phyloP scores from a whole-genome alignment of 805 yeast genomes.

The Priceomyces medius region DNA sequence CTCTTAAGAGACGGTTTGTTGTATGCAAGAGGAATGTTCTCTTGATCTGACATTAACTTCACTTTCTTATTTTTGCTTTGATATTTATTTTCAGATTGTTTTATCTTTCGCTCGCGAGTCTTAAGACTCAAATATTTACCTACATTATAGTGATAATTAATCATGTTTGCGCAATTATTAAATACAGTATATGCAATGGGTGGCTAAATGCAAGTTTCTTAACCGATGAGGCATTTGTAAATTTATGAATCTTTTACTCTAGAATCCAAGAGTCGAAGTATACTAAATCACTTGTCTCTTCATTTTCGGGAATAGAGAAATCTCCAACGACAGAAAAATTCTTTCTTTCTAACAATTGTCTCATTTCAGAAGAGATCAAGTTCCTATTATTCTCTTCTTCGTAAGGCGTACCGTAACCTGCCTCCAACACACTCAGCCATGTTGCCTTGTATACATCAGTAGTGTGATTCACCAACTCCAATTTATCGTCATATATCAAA shows the following conservation, averaged over 20 bases:
- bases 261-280: constrained; percentile 37
- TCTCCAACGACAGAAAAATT: constrained; percentile 32
- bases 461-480: constrained; percentile 58
- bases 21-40: constrained; percentile 15
- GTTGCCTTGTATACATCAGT: constrained; percentile 75
- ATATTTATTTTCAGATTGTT: background rate
- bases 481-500: constrained; percentile 77
- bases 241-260: no score
- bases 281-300: constrained; percentile 26
- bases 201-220: background rate
- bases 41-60: background rate
- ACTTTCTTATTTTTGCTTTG: background rate
- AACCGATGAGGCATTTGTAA: no score
- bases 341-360: constrained; percentile 11
- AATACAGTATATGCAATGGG: background rate
- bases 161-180: no score
- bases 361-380: constrained; percentile 8
- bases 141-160: no score
- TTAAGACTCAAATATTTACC: no score
- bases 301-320: constrained; percentile 27
- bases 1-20: constrained; percentile 20
- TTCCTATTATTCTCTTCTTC: constrained; percentile 16
- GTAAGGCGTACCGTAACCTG: constrained; percentile 51
- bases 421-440: constrained; percentile 75
- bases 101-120: background rate